phyloP scores from a whole-genome alignment of 495 filamentous ascomycete species.

The Neurospora sublineolata region DNA sequence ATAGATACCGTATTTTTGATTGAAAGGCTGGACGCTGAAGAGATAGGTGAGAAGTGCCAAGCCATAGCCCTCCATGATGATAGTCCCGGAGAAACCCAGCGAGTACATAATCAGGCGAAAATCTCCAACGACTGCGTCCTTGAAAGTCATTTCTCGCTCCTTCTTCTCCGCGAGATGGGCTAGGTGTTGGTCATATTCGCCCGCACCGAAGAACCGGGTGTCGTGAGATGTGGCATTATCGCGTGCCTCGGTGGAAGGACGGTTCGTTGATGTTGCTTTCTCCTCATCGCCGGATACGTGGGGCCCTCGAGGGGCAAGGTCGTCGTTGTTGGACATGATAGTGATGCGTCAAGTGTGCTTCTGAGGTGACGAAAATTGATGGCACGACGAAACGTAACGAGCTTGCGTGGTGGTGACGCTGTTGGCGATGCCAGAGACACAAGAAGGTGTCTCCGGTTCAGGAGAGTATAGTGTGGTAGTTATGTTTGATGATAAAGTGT shows the following conservation, averaged over 20 bases:
- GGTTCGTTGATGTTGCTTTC: neutral
- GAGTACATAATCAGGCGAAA: slow-evolving; percentile 16
- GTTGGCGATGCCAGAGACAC: neutral
- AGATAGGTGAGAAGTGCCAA: slow-evolving; percentile 32
- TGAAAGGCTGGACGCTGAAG: slow-evolving; percentile 36
- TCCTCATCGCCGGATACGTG: neutral
- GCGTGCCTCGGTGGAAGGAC: neutral
- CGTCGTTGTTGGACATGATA: neutral
- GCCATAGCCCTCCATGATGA: slow-evolving; percentile 27
- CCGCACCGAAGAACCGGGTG: neutral
- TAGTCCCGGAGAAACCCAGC: slow-evolving; percentile 19
- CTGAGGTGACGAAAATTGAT: neutral
- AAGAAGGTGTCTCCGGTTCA: neutral
- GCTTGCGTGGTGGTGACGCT: neutral
- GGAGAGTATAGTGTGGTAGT: neutral
- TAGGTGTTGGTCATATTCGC: slow-evolving; percentile 9
- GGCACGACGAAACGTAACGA: neutral
- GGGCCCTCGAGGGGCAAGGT: neutral
- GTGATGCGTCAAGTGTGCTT: neutral
- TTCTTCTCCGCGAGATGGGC: slow-evolving; percentile 8
- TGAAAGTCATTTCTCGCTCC: slow-evolving; percentile 13
- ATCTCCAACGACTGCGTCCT: slow-evolving; percentile 11
- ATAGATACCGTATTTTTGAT: slow-evolving; percentile 42
- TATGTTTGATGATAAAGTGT: neutral
- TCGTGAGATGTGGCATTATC: neutral